Evolutionary conservation across 768 basidiomycete genomes (phyloP).

Genomic region (Mycena olivaceomarginata): DNA sequence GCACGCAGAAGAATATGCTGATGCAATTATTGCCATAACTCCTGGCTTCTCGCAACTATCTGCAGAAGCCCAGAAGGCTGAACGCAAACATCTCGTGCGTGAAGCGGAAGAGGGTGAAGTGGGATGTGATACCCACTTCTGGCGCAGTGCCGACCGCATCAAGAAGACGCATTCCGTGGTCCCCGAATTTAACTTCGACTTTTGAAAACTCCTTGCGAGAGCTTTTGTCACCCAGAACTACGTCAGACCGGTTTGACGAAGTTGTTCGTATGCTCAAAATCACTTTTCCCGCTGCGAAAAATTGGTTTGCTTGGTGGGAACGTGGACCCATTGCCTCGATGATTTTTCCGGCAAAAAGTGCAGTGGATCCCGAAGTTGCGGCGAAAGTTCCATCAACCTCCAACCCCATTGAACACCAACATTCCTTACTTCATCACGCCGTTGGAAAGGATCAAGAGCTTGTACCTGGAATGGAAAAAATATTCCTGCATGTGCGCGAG

Average conservation of each 20-base stretch:
- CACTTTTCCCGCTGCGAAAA: conserved; percentile 8
- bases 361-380: conserved; percentile 29
- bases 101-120: too few species aligned
- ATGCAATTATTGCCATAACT: too few species aligned
- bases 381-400: conserved; percentile 44
- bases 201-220: conserved; percentile 35
- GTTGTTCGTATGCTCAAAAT: not conserved
- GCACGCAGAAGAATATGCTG: too few species aligned
- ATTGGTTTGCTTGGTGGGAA: conserved; percentile 51
- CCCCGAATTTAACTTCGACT: not conserved
- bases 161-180: too few species aligned
- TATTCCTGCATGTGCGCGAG: conserved; percentile 44
- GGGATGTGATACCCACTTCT: too few species aligned
- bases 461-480: conserved; percentile 40
- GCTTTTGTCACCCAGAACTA: conserved; percentile 11
- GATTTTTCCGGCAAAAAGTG: conserved; percentile 49
- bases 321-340: conserved; percentile 43
- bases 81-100: too few species aligned
- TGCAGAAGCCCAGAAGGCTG: too few species aligned
- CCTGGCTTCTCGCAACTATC: too few species aligned
- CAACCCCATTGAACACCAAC: conserved; percentile 50
- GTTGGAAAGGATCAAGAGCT: conserved; percentile 46
- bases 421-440: conserved; percentile 49
- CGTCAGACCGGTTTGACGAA: conserved; percentile 5
- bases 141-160: too few species aligned